Evolutionary conservation across 768 basidiomycete species (phyloP).

Genomic region (Panaeolus papilionaceus): DNA sequence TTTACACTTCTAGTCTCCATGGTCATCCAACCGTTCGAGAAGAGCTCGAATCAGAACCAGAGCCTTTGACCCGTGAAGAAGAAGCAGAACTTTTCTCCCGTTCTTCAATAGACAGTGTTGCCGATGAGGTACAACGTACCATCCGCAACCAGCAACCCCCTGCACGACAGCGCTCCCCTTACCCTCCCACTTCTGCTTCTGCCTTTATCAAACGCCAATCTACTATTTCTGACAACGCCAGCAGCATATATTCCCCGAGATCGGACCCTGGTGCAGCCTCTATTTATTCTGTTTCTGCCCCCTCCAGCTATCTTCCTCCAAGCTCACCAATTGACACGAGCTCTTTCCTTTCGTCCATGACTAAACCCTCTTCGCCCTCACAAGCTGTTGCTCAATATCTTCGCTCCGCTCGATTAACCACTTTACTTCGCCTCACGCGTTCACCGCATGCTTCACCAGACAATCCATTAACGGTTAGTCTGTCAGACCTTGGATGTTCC

Average conservation of each 20-base stretch:
- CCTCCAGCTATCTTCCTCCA: conserved; percentile 47
- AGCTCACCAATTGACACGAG: conserved; percentile 52
- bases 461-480: conserved; percentile 80
- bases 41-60: conserved; percentile 60
- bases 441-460: conserved; percentile 80
- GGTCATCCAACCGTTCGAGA: conserved; percentile 55
- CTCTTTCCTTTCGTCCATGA: conserved; percentile 43
- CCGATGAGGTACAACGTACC: conserved; percentile 79
- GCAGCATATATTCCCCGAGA: conserved; percentile 54
- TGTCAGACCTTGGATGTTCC: conserved; percentile 90
- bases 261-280: conserved; percentile 61
- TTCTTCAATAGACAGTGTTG: conserved; percentile 90
- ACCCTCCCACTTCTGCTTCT: conserved; percentile 42
- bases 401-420: conserved; percentile 86
- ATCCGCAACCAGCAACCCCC: conserved; percentile 60
- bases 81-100: conserved; percentile 72
- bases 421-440: conserved; percentile 77
- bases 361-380: conserved; percentile 52
- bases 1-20: conserved; percentile 51
- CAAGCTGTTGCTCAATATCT: conserved; percentile 87
- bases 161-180: conserved; percentile 41
- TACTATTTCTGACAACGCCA: conserved; percentile 60
- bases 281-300: conserved; percentile 55
- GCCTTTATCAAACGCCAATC: conserved; percentile 57
- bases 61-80: conserved; percentile 55